phyloP scores from a whole-genome alignment of 371 early-diverging fungal genomes.

The Apophysomyces elegans region DNA sequence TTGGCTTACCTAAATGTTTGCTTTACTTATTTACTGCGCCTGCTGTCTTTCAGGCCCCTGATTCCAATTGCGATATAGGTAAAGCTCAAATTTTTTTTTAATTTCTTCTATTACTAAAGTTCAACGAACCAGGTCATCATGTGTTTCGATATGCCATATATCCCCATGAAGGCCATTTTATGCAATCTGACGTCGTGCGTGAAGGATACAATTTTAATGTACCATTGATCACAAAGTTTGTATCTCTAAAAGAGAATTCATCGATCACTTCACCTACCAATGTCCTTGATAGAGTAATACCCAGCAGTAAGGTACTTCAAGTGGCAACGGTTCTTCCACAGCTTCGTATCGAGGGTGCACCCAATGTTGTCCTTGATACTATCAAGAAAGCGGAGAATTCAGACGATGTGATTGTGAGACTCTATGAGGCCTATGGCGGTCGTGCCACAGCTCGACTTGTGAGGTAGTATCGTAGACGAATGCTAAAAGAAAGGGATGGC shows the following conservation, averaged over 20 bases:
- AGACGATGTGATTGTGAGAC: slow-evolving; percentile 70
- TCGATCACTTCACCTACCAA: too few species aligned
- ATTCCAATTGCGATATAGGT: slow-evolving; percentile 53
- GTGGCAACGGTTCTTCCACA: slow-evolving; percentile 35
- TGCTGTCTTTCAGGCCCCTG: slow-evolving; percentile 18
- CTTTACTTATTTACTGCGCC: background rate
- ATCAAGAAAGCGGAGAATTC: slow-evolving; percentile 84
- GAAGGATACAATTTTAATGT: slow-evolving; percentile 88
- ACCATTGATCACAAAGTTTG: slow-evolving; percentile 63
- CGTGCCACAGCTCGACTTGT: slow-evolving; percentile 63
- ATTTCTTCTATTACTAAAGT: background rate
- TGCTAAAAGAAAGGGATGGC: background rate
- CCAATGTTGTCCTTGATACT: slow-evolving; percentile 86
- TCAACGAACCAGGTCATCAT: slow-evolving; percentile 44
- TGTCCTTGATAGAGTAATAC: slow-evolving; percentile 19
- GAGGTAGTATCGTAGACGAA: slow-evolving; percentile 43
- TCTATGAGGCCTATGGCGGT: slow-evolving; percentile 91
- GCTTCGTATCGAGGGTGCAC: slow-evolving; percentile 61
- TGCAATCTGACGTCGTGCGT: slow-evolving; percentile 79
- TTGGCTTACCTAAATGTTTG: background rate
- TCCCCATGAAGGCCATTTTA: slow-evolving; percentile 85
- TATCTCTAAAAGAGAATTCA: slow-evolving; percentile 1
- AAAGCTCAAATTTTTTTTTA: background rate
- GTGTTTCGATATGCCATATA: slow-evolving; percentile 85
- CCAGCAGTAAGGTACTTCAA: slow-evolving; percentile 11